These are phyloP conservation scores for Eucalyptus sp. DNA, from an alignment of 345 rosid species.

Conservation along the genomic window DNA sequence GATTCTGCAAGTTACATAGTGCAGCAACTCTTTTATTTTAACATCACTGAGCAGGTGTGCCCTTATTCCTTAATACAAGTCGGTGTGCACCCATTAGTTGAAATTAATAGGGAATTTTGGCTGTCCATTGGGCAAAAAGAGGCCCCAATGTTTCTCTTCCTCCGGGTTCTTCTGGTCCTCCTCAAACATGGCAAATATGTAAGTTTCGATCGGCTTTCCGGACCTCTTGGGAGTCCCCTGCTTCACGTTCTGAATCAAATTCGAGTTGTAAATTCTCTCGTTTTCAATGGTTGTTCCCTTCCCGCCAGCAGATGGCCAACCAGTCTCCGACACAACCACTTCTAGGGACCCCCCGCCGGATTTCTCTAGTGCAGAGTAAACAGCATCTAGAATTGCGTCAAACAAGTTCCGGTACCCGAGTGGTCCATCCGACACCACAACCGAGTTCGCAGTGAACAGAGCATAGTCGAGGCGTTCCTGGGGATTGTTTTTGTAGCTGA, in stretches of 20 bases:
- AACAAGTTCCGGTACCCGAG: conserved; percentile 31
- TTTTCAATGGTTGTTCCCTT: conserved; percentile 20
- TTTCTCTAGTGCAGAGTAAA: conserved; percentile 46
- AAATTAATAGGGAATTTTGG: conserved; percentile 34
- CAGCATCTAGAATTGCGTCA: conserved; percentile 39
- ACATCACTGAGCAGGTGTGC: background rate
- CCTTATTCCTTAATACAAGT: background rate
- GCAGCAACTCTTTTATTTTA: background rate
- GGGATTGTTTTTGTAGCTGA: background rate
- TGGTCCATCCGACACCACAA: background rate
- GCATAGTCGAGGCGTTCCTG: conserved; percentile 14
- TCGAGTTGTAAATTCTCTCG: conserved; percentile 33
- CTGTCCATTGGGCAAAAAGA: conserved; percentile 27
- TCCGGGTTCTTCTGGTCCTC: conserved; percentile 38
- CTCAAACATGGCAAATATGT: conserved; percentile 51
- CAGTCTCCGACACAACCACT: conserved; percentile 51
- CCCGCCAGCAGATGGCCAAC: conserved; percentile 55
- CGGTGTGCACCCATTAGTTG: conserved; percentile 1
- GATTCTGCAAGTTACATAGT: background rate
- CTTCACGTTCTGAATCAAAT: conserved; percentile 43
- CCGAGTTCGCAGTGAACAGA: conserved; percentile 5
- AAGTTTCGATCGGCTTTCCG: conserved; percentile 37
- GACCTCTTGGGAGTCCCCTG: conserved; percentile 35
- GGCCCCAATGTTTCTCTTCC: conserved; percentile 40
- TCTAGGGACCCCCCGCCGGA: conserved; percentile 26